Evolutionary conservation across 257 asterid genomes (phyloP), one percentile per base, ranked within the genome.

Genomic region (Thymus quinquecostatus): DNA sequence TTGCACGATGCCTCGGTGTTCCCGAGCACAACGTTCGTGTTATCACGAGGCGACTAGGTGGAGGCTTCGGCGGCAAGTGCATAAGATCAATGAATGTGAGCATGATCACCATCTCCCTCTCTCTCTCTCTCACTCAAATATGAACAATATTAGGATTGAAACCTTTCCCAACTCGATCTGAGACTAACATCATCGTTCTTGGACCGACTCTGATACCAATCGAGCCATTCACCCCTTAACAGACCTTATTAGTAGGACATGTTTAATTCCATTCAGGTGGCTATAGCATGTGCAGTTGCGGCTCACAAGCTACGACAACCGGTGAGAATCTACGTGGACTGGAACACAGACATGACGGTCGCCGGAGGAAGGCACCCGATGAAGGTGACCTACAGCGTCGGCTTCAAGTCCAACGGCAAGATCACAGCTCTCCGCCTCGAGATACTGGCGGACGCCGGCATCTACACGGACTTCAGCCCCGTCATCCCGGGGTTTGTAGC

Each of bases 231-330:
- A 21, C 21, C 21, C 21, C 21, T 21, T 21, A 21, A 21, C 21
- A 21, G 21, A 21, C 21, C 21, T 21, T 21, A 21, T 21, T 21
- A 21, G 21, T 21, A 21, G 21, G 21, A 21, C 21, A 21, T 21
- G 21, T 21, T 21, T 3, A 36, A 36, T 36, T 36, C 1, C 5
- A 6, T 36, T 55, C 69, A 75, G 79, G 21, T 75, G 2, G 64
- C 74, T 2, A n/a, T 74, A 32, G 79, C 70, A 9, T 75, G 79
- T 75, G 79, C 74, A 28, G 64, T 75, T 50, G 79, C 79, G 68
- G 79, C 79, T 59, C 64, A 60, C 6, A 67, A 75, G 29, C n/a
- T 75, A 40, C 64, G 59, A 0, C 70, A 70, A 3, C 79, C 79
- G 0, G 79, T 75, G 12, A 68, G 74, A 51, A 59, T 28, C 38